A percentile compares a stretch with the other conserved stretches of the same genome.
These are phyloP conservation scores for Boletus sp. DNA, from an alignment of 768 basidiomycete species.

Conservation along the genomic window DNA sequence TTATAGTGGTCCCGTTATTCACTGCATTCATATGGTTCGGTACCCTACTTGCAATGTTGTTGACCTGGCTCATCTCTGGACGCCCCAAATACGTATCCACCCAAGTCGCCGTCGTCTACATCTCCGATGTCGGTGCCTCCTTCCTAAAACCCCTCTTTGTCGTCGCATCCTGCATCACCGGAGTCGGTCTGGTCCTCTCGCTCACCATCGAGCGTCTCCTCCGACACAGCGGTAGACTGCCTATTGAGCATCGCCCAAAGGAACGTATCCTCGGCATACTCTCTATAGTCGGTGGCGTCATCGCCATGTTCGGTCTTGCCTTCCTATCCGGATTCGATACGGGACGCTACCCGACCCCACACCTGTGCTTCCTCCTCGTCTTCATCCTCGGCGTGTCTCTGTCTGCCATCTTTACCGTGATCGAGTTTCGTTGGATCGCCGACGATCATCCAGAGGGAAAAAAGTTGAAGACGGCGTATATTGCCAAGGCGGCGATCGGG, in stretches of 20 bases:
- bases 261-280: conserved; percentile 55
- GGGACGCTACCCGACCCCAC: conserved; percentile 46
- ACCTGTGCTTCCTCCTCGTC: conserved; percentile 63
- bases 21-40: conserved; percentile 67
- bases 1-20: conserved; percentile 63
- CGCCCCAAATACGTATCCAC: conserved; percentile 48
- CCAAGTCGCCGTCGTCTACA: conserved; percentile 63
- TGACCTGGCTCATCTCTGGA: conserved; percentile 70
- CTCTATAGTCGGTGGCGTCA: conserved; percentile 58
- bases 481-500: conserved; percentile 62
- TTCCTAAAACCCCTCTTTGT: conserved; percentile 76
- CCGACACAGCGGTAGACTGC: conserved; percentile 65
- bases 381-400: conserved; percentile 73
- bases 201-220: conserved; percentile 62
- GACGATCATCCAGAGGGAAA: conserved; percentile 48
- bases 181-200: conserved; percentile 56
- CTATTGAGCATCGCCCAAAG: conserved; percentile 54
- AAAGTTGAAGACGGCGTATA: conserved; percentile 52
- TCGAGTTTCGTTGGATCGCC: conserved; percentile 69
- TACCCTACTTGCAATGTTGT: conserved; percentile 67
- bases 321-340: conserved; percentile 75
- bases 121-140: conserved; percentile 76
- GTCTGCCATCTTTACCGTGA: conserved; percentile 70
- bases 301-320: conserved; percentile 65
- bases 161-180: conserved; percentile 61